Conservation (phyloP, 1,284 basidiomycete species). For the Nidula niveotomentosa region DNA sequence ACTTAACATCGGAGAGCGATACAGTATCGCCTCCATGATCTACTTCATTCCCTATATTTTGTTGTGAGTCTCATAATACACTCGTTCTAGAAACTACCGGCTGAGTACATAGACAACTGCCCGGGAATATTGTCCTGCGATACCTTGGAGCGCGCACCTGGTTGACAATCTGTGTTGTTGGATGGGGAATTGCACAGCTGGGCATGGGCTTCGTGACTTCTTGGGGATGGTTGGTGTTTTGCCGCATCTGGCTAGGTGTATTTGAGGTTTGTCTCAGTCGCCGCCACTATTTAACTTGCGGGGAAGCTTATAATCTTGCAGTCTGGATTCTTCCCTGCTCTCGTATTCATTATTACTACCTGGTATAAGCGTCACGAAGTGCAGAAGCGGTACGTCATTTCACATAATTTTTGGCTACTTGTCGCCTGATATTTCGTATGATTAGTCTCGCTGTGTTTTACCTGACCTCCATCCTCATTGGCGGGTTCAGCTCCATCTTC, state of each 20-base stretch:
- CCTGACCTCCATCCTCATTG: conserved; percentile 32
- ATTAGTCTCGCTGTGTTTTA: conserved; percentile 36
- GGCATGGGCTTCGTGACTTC: conserved; percentile 40
- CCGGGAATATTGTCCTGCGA: conserved; percentile 37
- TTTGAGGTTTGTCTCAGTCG: conserved; percentile 30
- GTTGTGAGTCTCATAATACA: conserved; percentile 21
- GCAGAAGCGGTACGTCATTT: conserved; percentile 27
- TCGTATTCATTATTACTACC: conserved; percentile 42
- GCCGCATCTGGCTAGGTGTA: conserved; percentile 35
- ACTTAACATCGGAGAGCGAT: conserved; percentile 29
- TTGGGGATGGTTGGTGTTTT: conserved; percentile 35
- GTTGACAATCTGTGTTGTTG: conserved; percentile 35
- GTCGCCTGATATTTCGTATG: neutral
- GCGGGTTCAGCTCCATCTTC: conserved; percentile 35
- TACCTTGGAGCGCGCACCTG: conserved; percentile 33
- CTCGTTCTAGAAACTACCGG: neutral
- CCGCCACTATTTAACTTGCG: no score
- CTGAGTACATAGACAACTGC: conserved; percentile 31
- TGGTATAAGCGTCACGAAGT: conserved; percentile 47
- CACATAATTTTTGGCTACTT: neutral
- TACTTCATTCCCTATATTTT: conserved; percentile 38
- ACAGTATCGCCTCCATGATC: conserved; percentile 32
- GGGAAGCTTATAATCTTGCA: conserved; percentile 6
- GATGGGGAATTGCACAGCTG: conserved; percentile 40
- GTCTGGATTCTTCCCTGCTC: conserved; percentile 42